Evolutionary conservation across 257 asterid species (phyloP).

Genomic region (Solanum pimpinellifolium): DNA sequence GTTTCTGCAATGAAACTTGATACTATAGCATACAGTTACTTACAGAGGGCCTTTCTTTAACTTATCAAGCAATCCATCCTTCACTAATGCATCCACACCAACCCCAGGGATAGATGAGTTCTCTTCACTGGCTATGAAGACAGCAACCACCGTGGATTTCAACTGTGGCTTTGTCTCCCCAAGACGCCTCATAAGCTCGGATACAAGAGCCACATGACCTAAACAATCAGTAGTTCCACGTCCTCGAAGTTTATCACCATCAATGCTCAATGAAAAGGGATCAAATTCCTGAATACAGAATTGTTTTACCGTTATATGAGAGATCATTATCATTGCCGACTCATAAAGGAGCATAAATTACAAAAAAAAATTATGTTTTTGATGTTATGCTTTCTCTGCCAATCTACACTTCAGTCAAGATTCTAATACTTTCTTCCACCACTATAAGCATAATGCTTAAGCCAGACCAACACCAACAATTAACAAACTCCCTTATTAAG

Average conservation of each 20-base stretch:
- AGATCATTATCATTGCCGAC: neutral
- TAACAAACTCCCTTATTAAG: neutral
- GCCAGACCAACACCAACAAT: neutral
- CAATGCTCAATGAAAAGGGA: conserved; percentile 75
- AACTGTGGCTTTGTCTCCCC: conserved; percentile 76
- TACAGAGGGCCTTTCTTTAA: conserved; percentile 87
- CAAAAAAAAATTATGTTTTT: neutral
- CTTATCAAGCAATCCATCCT: conserved; percentile 71
- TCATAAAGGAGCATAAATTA: neutral
- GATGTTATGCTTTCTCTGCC: neutral
- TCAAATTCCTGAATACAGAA: conserved; percentile 67
- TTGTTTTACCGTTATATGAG: neutral
- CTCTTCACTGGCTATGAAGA: conserved; percentile 96
- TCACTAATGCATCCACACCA: conserved; percentile 90
- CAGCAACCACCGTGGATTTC: conserved; percentile 86
- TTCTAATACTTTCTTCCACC: neutral
- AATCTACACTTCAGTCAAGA: neutral
- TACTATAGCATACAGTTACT: conserved; percentile 9
- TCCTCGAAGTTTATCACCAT: conserved; percentile 87
- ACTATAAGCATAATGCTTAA: neutral
- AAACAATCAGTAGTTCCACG: conserved; percentile 98
- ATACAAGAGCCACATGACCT: conserved; percentile 94
- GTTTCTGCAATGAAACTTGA: neutral
- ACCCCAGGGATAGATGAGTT: conserved; percentile 95
- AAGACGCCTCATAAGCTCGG: conserved; percentile 70